Evolutionary conservation across 2,329 filamentous ascomycete species (phyloP), one percentile per base, ranked within the genome.

Genomic region (Trichophaea hybrida): DNA sequence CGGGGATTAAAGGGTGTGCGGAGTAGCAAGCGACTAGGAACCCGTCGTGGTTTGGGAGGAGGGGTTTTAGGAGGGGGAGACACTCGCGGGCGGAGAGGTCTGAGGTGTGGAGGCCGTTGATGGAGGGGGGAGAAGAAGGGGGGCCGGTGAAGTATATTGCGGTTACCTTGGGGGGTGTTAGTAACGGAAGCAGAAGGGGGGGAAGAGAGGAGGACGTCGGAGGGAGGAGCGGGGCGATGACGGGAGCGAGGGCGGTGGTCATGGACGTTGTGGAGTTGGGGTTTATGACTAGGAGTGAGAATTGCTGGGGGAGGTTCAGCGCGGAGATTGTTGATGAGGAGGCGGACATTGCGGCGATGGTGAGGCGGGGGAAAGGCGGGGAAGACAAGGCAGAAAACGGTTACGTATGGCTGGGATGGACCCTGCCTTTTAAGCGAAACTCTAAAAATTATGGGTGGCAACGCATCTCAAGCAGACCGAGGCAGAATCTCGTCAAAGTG

Each of bases 21-120:
- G 86, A 93, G 74, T 88, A 97, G 74, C 91, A 96, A 17, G 89
- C 89, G 1, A 96, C 79, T 0, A 96, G 77, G 63, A 94, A 83
- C n/a, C 78, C 88, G 69, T 93, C 83, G 71, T 87, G 61, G 24
- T 59, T 48, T 3, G 44, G 55, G 35, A 61, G 64, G 6, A 62
- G 57, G 40, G 58, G 64, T 17, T 56, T 53, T 44, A 64, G 59
- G 10, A 49, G 54, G n/a, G 66, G 66, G 31, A 68, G 64, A 35
- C 62, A 60, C 17, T 59, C 50, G 34, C 62, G 49, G 40, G 66
- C 58, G 10, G 66, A 68, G 34, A 58, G 53, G 32, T 57, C 49
- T n/a, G 62, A 62, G 17, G 58, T 61, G 54, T 57, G 58, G 44
- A 48, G 49, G 43, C 66, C 61, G 49, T 68, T 63, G 55, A 68